Evolutionary conservation across 108 stramenopile genomes (phyloP), one percentile per base, ranked within the genome.

Genomic region (Phaeodactylum tricornutum): DNA sequence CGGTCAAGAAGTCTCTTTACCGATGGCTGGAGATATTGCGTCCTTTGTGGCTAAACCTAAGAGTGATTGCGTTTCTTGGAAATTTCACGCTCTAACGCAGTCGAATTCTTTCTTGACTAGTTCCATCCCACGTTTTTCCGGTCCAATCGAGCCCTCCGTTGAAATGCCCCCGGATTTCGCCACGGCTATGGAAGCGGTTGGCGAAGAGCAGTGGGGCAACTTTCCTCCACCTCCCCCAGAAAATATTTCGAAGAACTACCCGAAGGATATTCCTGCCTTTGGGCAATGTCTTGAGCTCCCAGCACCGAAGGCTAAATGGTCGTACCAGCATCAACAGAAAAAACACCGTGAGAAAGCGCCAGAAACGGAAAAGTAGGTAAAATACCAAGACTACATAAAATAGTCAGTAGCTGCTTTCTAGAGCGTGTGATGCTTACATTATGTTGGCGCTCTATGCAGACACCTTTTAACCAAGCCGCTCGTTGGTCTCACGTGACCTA

Each of bases 241-340:
- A 41, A 41, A 11, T 14, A 14, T 41, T 41, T 20, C 39, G 5
- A 15, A 15, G 4, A 20, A 15, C 9, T 41, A 41, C 21, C 39
- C 39, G 5, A n/a, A n/a, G n/a, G 39, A 41, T 20, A 41, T 41
- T 4, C 39, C 39, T 15, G 19, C 39, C 9, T 41, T 41, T 41
- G 16, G 19, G 19, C 5, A 20, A 41, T 41, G 39, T 20, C 14
- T 41, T 15, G 39, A 41, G 14, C 16, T 20, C 14, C 39, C 5
- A 41, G 39, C 16, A 20, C 39, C 39, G 14, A 41, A 15, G 39
- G 39, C 39, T 20, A 41, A 41, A 41, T 41, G 39, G 39, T 15
- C 39, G 5, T 41, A n/a, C n/a, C n/a, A n/a, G n/a, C n/a, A n/a
- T n/a, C n/a, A n/a, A n/a, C n/a, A n/a, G n/a, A n/a, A n/a, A n/a